Evolutionary conservation across 1,139 yeast species (phyloP), one percentile per base, ranked within the genome.

Genomic region (Diutina scorzettiae): DNA sequence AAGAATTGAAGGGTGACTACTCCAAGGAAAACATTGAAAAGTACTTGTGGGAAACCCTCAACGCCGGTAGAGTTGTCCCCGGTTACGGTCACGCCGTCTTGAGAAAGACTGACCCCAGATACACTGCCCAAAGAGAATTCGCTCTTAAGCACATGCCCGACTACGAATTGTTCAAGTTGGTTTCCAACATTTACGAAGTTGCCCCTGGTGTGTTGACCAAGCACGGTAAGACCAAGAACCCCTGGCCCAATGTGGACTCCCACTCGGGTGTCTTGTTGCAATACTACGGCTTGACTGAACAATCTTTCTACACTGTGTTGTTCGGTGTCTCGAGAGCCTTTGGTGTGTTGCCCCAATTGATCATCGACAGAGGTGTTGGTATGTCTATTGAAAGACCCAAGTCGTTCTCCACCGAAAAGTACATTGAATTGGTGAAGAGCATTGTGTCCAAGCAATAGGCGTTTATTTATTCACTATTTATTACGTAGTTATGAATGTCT

Each of bases 191-290:
- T 54, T 86, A 87, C 67, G 89, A 87, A 64, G 91, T 89, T 59
- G 97, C 96, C 50, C 97, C 97, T 63, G 82, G 77, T 56, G 97
- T 89, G 49, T 76, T 89, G 63, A 82, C 93, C 60, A 77, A 86
- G 73, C 97, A 89, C 68, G 97, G 97, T 67, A 89, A 89, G 78
- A 87, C 96, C 61, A 85, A 86, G 79, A 89, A 87, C 78, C 96
- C 96, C 70, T 87, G 91, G 91, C 97, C 97, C 67, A 89, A 89
- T 66, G 97, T 89, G 56, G 97, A 89, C 69, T 85, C 96, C 46
- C 95, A 86, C 70, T 87, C 96, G 44, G 97, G 97, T 71, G 95
- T 89, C 53, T 71, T 91, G 57, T 80, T 91, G 71, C 95, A 89
- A 70, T 87, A 91, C 78, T 91, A 89, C 73, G 97, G 97, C 53